A percentile compares a stretch with the other conserved stretches of the same genome.
Conservation (phyloP, 1,284 basidiomycete genomes). For the Anthracocystis setariae region DNA sequence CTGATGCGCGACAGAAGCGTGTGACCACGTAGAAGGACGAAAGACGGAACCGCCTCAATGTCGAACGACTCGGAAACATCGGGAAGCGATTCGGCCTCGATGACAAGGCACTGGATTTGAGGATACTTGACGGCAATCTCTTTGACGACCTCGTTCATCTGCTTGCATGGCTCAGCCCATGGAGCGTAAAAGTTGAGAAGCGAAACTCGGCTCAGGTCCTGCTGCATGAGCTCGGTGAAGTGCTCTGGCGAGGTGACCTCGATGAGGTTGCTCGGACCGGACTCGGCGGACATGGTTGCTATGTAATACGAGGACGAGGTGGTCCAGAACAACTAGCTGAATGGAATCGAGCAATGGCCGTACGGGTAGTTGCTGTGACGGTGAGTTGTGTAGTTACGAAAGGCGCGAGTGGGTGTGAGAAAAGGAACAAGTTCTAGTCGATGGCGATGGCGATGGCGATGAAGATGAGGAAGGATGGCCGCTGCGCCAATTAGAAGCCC, state of each 20-base stretch:
- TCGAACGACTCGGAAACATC: constrained; percentile 95
- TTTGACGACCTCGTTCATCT: constrained; percentile 64
- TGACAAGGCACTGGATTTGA: constrained; percentile 79
- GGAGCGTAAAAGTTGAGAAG: constrained; percentile 67
- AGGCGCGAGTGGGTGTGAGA: background rate
- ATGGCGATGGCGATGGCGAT: constrained; percentile 1
- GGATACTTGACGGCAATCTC: constrained; percentile 78
- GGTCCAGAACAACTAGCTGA: background rate
- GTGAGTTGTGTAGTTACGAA: too few relatives aligned
- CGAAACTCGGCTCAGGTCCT: constrained; percentile 61
- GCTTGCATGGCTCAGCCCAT: constrained; percentile 67
- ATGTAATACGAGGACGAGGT: constrained; percentile 7
- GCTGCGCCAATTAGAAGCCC: too few relatives aligned
- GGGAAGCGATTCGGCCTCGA: constrained; percentile 86
- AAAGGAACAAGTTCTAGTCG: background rate
- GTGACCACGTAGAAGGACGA: constrained; percentile 88
- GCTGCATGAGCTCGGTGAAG: constrained; percentile 59
- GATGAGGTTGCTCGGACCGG: constrained; percentile 51
- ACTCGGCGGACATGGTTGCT: constrained; percentile 14
- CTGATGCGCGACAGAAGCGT: constrained; percentile 81
- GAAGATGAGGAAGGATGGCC: too few relatives aligned
- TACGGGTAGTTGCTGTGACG: too few relatives aligned
- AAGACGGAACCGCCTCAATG: constrained; percentile 87
- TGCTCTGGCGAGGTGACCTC: constrained; percentile 65
- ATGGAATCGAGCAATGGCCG: too few relatives aligned